A percentile compares a stretch with the other conserved stretches of the same genome.
Conservation (phyloP, 2,329 filamentous ascomycete species). For the Tolypocladium guangdongense region DNA sequence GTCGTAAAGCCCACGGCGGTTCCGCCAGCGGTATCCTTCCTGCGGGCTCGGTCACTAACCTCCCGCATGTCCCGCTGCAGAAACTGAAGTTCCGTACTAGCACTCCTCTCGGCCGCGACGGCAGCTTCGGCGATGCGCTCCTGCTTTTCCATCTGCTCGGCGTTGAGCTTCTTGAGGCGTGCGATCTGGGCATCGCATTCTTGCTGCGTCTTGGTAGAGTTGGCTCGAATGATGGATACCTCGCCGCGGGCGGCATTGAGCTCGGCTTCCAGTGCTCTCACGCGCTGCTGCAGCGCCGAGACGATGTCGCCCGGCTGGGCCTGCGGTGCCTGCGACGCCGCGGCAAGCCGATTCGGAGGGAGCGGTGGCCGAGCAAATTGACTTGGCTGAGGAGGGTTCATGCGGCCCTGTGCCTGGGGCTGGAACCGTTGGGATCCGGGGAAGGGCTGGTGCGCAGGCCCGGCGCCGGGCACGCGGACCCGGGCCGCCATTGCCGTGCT, state of each 20-base stretch:
- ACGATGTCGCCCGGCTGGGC: conserved; percentile 24
- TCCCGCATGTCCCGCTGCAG: conserved; percentile 60
- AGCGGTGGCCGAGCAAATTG: conserved; percentile 29
- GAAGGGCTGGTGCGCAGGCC: conserved; percentile 10
- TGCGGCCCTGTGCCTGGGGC: conserved; percentile 13
- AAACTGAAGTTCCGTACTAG: conserved; percentile 61
- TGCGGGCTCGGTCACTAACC: conserved; percentile 34
- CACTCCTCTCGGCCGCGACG: conserved; percentile 52
- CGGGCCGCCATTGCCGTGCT: conserved; percentile 7
- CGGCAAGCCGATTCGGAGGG: conserved; percentile 11
- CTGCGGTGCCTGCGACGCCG: conserved; percentile 14
- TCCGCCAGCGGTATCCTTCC: conserved; percentile 28
- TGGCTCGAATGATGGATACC: conserved; percentile 62
- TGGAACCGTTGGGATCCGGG: conserved; percentile 20
- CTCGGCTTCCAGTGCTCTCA: conserved; percentile 42
- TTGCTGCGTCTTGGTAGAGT: conserved; percentile 49
- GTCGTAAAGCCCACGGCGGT: conserved; percentile 30
- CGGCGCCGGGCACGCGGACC: conserved; percentile 7
- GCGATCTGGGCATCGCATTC: conserved; percentile 53
- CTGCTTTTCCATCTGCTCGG: conserved; percentile 52
- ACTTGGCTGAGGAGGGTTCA: conserved; percentile 23
- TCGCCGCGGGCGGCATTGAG: conserved; percentile 58
- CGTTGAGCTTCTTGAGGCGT: conserved; percentile 50
- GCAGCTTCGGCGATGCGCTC: conserved; percentile 54
- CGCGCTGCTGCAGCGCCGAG: conserved; percentile 38